Percentiles rank a stretch among this genome's conserved stretches.
Conservation (phyloP, 495 filamentous ascomycete species). For the Podospora australis region DNA sequence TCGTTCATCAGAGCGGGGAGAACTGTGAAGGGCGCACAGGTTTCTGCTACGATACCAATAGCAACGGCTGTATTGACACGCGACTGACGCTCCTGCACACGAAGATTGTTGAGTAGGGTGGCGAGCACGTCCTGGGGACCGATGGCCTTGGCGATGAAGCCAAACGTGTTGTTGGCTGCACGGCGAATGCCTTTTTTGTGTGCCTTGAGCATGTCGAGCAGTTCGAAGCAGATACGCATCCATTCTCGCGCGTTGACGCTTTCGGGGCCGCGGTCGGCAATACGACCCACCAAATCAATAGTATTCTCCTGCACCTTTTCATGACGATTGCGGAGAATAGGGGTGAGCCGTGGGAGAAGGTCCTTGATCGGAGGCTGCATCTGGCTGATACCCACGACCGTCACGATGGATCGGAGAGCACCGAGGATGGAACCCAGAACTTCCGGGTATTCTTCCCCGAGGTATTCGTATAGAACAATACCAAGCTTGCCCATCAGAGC, state of each 20-base stretch:
- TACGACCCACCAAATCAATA: constrained; percentile 98
- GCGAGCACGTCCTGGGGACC: constrained; percentile 96
- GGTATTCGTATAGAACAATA: constrained; percentile 95
- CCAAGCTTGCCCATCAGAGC: constrained; percentile 92
- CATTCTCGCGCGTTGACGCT: constrained; percentile 95
- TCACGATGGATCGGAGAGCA: constrained; percentile 92
- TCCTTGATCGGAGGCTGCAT: constrained; percentile 99
- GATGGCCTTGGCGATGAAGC: constrained; percentile 99
- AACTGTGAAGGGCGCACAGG: constrained; percentile 97
- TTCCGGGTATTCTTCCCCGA: constrained; percentile 98
- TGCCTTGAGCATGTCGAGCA: constrained; percentile 98
- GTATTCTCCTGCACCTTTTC: constrained; percentile 99
- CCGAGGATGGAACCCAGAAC: constrained; percentile 95
- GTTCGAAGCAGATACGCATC: constrained; percentile 99
- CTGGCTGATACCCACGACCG: constrained; percentile 93
- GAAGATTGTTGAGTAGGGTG: constrained; percentile 90
- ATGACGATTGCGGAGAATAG: constrained; percentile 95
- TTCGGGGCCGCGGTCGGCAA: constrained; percentile 93
- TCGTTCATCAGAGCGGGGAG: constrained; percentile 99
- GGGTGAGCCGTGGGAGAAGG: constrained; percentile 88
- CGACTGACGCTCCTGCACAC: constrained; percentile 95
- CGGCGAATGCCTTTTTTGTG: constrained; percentile 99
- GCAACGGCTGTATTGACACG: constrained; percentile 98
- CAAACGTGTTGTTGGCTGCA: constrained; percentile 99
- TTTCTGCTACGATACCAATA: constrained; percentile 99